These are phyloP conservation scores for Yarrowia osloensis DNA, from an alignment of 805 yeast genomes.

Conservation along the genomic window DNA sequence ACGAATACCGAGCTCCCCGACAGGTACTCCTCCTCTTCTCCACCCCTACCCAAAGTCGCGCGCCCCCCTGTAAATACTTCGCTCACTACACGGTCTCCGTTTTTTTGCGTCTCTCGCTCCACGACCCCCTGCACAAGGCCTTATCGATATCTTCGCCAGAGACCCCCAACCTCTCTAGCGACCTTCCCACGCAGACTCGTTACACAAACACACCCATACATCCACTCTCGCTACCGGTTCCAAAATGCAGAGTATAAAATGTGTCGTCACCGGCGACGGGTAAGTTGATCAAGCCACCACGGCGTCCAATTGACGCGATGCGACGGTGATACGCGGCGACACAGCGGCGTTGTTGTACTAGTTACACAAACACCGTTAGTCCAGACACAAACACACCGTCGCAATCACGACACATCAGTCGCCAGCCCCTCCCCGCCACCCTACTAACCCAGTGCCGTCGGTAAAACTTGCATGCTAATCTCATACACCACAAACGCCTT, in stretches of 20 bases:
- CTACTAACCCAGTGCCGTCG: constrained; percentile 63
- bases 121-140: neutral
- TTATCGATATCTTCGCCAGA: neutral
- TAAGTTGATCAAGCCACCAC: constrained; percentile 32
- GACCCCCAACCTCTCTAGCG: neutral
- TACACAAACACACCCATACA: neutral
- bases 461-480: constrained; percentile 85
- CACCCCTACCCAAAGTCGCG: neutral
- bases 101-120: neutral
- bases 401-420: neutral
- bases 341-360: too few species aligned
- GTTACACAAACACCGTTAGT: too few species aligned
- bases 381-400: too few species aligned
- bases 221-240: neutral
- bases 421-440: neutral
- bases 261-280: constrained; percentile 95
- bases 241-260: constrained; percentile 79
- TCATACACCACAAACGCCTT: constrained; percentile 90
- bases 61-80: constrained; percentile 1
- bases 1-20: neutral
- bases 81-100: neutral
- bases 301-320: too few species aligned
- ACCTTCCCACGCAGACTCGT: neutral
- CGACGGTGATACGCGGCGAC: too few species aligned
- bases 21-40: neutral